Percentiles rank a stretch among this genome's conserved stretches.
Conservation (phyloP, 768 basidiomycete species). For the Crucibulum laeve region DNA sequence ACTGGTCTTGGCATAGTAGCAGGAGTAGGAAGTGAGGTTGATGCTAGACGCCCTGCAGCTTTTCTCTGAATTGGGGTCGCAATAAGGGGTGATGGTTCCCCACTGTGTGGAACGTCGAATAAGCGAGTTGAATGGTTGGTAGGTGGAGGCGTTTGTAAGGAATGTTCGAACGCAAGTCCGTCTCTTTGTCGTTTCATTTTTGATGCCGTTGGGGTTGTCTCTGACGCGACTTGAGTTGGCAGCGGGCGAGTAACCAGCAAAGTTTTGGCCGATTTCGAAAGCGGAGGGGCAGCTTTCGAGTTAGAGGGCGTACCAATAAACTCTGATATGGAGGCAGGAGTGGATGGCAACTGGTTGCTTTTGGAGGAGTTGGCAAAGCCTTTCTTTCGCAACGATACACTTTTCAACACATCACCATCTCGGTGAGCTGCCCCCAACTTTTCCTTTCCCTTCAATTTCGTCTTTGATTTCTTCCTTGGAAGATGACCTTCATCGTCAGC, state of each 20-base stretch:
- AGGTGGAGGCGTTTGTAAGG: slow-evolving; percentile 1
- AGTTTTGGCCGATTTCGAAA: too few species aligned
- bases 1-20: neutral
- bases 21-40: neutral
- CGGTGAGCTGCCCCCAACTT: neutral
- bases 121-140: neutral
- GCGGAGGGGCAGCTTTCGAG: too few species aligned
- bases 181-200: too few species aligned
- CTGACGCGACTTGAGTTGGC: too few species aligned
- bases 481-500: too few species aligned
- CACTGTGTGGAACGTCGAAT: neutral
- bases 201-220: too few species aligned
- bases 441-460: neutral
- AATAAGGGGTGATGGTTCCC: neutral
- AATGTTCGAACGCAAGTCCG: too few species aligned
- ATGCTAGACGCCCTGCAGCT: neutral
- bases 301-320: neutral
- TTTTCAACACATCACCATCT: too few species aligned
- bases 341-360: neutral
- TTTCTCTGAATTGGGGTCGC: neutral
- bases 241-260: too few species aligned
- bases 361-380: neutral
- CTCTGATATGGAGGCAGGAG: neutral
- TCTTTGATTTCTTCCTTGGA: neutral
- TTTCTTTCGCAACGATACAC: too few species aligned